Conservation (phyloP, 2,329 filamentous ascomycete species). For the Diplodia mutila region DNA sequence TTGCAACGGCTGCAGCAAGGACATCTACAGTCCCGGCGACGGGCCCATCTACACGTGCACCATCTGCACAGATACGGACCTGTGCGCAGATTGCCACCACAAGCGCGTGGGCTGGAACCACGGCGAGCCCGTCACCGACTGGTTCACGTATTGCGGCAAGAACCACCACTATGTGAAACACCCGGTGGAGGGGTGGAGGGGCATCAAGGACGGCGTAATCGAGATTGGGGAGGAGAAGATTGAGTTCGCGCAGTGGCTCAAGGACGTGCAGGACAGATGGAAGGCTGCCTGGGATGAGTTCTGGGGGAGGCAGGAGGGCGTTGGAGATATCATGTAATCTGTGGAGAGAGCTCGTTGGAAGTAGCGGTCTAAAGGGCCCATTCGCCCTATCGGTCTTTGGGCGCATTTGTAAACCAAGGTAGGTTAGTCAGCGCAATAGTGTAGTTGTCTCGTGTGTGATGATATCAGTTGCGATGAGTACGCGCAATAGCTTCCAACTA, state of each 20-base stretch:
- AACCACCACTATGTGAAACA: constrained; percentile 31
- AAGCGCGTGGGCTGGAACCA: constrained; percentile 26
- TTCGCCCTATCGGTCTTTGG: background rate
- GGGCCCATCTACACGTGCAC: constrained; percentile 29
- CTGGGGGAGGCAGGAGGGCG: constrained; percentile 28
- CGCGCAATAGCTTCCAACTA: too few species aligned
- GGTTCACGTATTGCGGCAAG: constrained; percentile 26
- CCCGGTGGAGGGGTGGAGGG: constrained; percentile 29
- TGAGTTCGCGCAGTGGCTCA: constrained; percentile 30
- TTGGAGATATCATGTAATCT: background rate
- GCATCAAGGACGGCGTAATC: constrained; percentile 30
- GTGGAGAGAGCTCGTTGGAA: background rate
- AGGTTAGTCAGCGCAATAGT: background rate
- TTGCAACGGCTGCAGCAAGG: background rate
- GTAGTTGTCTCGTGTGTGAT: background rate
- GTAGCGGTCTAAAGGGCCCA: background rate
- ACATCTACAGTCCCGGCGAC: background rate
- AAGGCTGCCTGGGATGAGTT: constrained; percentile 31
- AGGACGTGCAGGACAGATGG: constrained; percentile 31
- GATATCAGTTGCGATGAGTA: too few species aligned
- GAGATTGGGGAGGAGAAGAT: constrained; percentile 22
- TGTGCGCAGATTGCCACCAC: constrained; percentile 28
- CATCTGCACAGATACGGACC: constrained; percentile 28
- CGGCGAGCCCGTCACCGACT: constrained; percentile 1
- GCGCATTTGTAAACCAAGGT: background rate